Conservation (phyloP, 129 eudicot genomes). For the Flaveria sonorensis region DNA sequence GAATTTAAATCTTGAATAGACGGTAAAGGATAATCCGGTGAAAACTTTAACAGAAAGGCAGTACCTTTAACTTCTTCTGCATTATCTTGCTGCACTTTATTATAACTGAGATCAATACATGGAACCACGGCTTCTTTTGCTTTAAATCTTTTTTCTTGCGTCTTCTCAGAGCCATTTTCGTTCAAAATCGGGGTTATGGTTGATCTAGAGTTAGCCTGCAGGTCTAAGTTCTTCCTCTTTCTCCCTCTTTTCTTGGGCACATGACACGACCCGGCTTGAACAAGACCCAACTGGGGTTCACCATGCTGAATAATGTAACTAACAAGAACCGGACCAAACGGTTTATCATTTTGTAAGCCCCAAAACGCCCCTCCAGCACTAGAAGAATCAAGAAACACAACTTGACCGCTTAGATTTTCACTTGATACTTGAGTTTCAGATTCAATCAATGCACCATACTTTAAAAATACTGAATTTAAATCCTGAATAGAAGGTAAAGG, state of each 20-base stretch:
- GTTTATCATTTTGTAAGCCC: constrained; percentile 55
- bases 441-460: constrained; percentile 54
- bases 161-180: constrained; percentile 32
- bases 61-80: constrained; percentile 46
- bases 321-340: constrained; percentile 55
- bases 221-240: constrained; percentile 42
- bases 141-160: constrained; percentile 29
- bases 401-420: constrained; percentile 43
- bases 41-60: constrained; percentile 52
- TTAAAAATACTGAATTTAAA: constrained; percentile 41
- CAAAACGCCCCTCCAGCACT: constrained; percentile 60
- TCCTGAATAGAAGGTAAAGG: constrained; percentile 56
- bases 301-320: constrained; percentile 44
- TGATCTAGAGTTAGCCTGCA: constrained; percentile 30
- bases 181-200: constrained; percentile 49
- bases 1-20: constrained; percentile 45
- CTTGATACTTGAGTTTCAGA: constrained; percentile 42
- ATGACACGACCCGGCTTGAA: constrained; percentile 19
- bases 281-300: constrained; percentile 30
- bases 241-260: constrained; percentile 50
- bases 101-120: constrained; percentile 34
- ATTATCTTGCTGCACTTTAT: constrained; percentile 33
- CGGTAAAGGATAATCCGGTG: constrained; percentile 51
- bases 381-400: constrained; percentile 44
- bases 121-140: constrained; percentile 31